Conservation (phyloP, 2,329 filamentous ascomycete genomes). For the Gnomoniopsis sp. region DNA sequence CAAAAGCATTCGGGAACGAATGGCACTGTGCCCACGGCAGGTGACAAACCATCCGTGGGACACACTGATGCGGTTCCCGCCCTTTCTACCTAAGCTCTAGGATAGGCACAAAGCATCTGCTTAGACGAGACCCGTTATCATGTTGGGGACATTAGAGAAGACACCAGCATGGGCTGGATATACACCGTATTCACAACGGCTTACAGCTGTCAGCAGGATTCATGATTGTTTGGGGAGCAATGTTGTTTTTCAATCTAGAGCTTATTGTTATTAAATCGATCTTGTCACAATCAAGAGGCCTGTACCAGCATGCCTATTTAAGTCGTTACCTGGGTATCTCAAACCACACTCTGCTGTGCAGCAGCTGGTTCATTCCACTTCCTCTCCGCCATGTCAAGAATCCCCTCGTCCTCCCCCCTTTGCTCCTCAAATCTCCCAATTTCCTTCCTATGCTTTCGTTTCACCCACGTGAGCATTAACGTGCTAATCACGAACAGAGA, state of each 20-base stretch:
- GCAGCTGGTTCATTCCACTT: conserved; percentile 4
- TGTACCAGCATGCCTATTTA: conserved; percentile 4
- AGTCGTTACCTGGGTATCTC: neutral
- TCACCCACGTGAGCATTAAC: conserved; percentile 10
- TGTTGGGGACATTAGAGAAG: neutral
- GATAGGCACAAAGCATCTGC: too few relatives aligned
- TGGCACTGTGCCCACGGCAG: neutral
- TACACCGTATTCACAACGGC: too few relatives aligned
- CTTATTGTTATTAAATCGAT: too few relatives aligned
- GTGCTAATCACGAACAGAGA: conserved; percentile 2
- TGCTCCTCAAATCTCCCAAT: conserved; percentile 5
- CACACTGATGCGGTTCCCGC: conserved; percentile 1
- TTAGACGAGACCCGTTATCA: neutral
- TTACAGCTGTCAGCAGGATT: too few relatives aligned
- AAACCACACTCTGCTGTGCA: conserved; percentile 8
- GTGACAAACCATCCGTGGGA: neutral
- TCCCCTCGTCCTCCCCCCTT: neutral
- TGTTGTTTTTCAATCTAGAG: too few relatives aligned
- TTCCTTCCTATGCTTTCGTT: conserved; percentile 8
- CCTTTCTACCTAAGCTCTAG: neutral
- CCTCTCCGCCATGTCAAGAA: conserved; percentile 1
- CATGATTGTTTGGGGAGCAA: too few relatives aligned
- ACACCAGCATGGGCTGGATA: neutral
- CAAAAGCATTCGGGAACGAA: conserved; percentile 22
- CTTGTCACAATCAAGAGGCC: neutral